phyloP scores from a whole-genome alignment of 139 green algal genomes.

The Haematococcus sp. region DNA sequence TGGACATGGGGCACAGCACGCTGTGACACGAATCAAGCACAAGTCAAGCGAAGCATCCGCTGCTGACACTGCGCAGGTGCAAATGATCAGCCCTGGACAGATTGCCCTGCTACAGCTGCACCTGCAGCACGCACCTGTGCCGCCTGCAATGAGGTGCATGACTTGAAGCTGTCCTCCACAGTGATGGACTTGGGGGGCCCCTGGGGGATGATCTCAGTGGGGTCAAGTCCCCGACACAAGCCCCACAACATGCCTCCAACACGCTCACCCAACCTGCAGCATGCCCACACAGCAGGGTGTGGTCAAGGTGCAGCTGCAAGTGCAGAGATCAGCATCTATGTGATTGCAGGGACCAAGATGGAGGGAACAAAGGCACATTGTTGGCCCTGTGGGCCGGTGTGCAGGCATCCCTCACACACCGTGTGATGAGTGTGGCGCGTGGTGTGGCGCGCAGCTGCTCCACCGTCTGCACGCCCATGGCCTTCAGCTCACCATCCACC shows the following conservation, averaged over 20 bases:
- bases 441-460: background rate
- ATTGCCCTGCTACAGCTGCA: too few species aligned
- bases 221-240: slow-evolving; percentile 50
- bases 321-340: too few species aligned
- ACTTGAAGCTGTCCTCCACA: slow-evolving; percentile 49
- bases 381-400: too few species aligned
- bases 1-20: too few species aligned
- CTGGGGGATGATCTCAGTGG: background rate
- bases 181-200: slow-evolving; percentile 69
- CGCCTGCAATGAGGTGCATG: slow-evolving; percentile 1
- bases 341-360: too few species aligned
- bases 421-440: background rate
- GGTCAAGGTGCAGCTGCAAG: too few species aligned
- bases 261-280: background rate
- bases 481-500: background rate
- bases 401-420: too few species aligned
- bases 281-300: background rate
- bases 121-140: background rate
- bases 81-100: too few species aligned
- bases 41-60: too few species aligned
- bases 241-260: slow-evolving; percentile 21
- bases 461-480: background rate
- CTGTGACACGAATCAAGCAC: too few species aligned
- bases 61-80: too few species aligned
- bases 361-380: too few species aligned